Conservation (phyloP, 75 land plant species). For the Azolla pinnata region DNA sequence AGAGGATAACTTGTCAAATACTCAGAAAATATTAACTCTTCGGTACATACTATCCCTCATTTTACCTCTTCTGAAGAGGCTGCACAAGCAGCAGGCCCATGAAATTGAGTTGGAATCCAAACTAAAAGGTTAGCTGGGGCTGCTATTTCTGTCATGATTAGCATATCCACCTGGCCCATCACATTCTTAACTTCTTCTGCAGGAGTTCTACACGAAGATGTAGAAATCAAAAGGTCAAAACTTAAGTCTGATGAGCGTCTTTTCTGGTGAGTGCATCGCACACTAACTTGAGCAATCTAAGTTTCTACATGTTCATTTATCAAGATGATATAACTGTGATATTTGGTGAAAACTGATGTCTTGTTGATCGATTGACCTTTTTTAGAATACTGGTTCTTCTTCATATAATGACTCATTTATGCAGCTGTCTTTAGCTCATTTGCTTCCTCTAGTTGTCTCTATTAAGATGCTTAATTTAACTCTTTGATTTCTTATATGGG, state of each 20-base stretch:
- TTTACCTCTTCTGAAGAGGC: slow-evolving; percentile 41
- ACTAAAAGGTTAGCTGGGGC: slow-evolving; percentile 26
- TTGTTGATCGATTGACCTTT: too few relatives aligned
- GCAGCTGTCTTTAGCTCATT: too few relatives aligned
- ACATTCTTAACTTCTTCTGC: slow-evolving; percentile 5
- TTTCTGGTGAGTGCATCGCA: slow-evolving; percentile 37
- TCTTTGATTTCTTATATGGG: too few relatives aligned
- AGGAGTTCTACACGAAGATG: neutral
- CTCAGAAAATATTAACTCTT: slow-evolving; percentile 15
- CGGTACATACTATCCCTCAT: slow-evolving; percentile 31
- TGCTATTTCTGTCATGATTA: too few relatives aligned
- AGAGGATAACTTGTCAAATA: neutral
- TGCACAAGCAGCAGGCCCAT: slow-evolving; percentile 35
- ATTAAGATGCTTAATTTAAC: too few relatives aligned
- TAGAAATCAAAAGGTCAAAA: slow-evolving; percentile 5
- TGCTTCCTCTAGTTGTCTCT: too few relatives aligned
- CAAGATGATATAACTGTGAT: too few relatives aligned
- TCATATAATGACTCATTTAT: too few relatives aligned
- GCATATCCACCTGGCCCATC: neutral
- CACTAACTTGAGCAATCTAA: too few relatives aligned
- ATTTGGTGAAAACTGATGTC: too few relatives aligned
- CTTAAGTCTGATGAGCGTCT: slow-evolving; percentile 28
- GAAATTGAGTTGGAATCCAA: slow-evolving; percentile 49
- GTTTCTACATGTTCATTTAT: too few relatives aligned
- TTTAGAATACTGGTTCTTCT: too few relatives aligned